These are phyloP conservation scores for Hansfordia pulvinata DNA, from an alignment of 2,329 filamentous ascomycete genomes.

Conservation along the genomic window DNA sequence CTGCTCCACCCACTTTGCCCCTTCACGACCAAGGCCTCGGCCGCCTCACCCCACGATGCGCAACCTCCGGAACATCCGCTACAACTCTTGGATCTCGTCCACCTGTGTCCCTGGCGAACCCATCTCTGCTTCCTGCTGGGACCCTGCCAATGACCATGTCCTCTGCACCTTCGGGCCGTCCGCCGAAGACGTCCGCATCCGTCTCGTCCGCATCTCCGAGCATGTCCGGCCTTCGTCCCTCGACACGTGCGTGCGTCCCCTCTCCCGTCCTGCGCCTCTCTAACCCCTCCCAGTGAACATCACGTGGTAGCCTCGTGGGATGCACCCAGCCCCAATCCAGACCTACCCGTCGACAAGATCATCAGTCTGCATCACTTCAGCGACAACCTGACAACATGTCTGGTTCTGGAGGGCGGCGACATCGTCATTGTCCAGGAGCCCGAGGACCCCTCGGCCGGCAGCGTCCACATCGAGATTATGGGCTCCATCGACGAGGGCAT, in stretches of 20 bases:
- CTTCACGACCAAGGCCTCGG: too few species aligned
- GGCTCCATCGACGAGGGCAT: conserved; percentile 91
- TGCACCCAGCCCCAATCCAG: conserved; percentile 65
- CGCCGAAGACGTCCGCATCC: conserved; percentile 53
- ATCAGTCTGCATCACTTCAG: conserved; percentile 74
- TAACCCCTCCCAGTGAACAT: conserved; percentile 19
- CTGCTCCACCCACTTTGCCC: too few species aligned
- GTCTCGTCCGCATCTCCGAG: conserved; percentile 46
- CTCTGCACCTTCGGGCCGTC: conserved; percentile 79
- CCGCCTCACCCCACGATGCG: conserved; percentile 55
- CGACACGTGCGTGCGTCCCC: conserved; percentile 25
- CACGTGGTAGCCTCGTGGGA: conserved; percentile 71
- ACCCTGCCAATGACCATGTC: conserved; percentile 61
- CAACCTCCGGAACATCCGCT: conserved; percentile 70
- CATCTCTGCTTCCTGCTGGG: conserved; percentile 74
- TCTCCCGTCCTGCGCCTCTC: conserved; percentile 5
- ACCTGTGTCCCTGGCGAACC: conserved; percentile 30
- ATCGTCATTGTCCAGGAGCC: conserved; percentile 75
- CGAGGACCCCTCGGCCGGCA: conserved; percentile 24
- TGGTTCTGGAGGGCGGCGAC: conserved; percentile 83
- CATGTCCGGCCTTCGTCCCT: conserved; percentile 20
- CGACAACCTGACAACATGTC: conserved; percentile 62
- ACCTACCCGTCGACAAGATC: conserved; percentile 61
- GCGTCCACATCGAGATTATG: conserved; percentile 82
- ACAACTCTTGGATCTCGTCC: conserved; percentile 48